Percentiles rank a stretch among this genome's conserved stretches.
phyloP scores from a whole-genome alignment of 306 rosid genomes.

The Dalbergia cochinchinensis region DNA sequence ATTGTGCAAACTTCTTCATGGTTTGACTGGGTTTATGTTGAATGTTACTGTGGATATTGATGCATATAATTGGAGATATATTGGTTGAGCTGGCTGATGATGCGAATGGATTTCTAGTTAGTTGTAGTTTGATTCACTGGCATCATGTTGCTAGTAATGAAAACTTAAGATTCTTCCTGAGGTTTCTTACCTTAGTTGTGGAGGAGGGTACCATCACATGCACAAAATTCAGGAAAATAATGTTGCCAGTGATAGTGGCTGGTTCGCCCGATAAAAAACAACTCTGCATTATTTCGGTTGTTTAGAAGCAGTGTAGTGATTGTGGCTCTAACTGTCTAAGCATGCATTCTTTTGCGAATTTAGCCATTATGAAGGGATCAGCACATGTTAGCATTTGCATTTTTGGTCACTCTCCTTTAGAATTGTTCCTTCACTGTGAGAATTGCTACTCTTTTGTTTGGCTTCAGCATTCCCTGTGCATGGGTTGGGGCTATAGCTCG shows the following conservation, averaged over 20 bases:
- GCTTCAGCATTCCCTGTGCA: constrained; percentile 36
- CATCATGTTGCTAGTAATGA: constrained; percentile 27
- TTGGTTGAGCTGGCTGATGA: constrained; percentile 43
- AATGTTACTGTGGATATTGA: constrained; percentile 45
- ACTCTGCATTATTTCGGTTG: constrained; percentile 42
- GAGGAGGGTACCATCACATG: constrained; percentile 21
- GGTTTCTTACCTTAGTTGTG: constrained; percentile 29
- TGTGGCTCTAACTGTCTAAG: constrained; percentile 43
- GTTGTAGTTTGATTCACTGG: constrained; percentile 40
- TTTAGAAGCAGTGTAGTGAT: constrained; percentile 33
- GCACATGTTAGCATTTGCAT: constrained; percentile 41
- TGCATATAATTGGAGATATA: constrained; percentile 51
- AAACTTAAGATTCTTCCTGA: constrained; percentile 19
- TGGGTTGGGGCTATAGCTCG: constrained; percentile 47
- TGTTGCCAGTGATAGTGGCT: constrained; percentile 39
- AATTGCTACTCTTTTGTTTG: constrained; percentile 42
- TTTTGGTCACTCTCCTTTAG: constrained; percentile 23
- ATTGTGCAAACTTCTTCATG: constrained; percentile 48
- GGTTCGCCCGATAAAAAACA: constrained; percentile 42
- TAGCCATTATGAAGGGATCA: constrained; percentile 41
- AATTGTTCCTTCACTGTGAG: constrained; percentile 44
- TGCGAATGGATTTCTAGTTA: constrained; percentile 36
- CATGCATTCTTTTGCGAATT: constrained; percentile 37
- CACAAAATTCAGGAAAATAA: constrained; percentile 17
- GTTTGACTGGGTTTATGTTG: constrained; percentile 48